Evolutionary conservation across 768 basidiomycete species (phyloP), one percentile per base, ranked within the genome.

Genomic region (Russula earlei): DNA sequence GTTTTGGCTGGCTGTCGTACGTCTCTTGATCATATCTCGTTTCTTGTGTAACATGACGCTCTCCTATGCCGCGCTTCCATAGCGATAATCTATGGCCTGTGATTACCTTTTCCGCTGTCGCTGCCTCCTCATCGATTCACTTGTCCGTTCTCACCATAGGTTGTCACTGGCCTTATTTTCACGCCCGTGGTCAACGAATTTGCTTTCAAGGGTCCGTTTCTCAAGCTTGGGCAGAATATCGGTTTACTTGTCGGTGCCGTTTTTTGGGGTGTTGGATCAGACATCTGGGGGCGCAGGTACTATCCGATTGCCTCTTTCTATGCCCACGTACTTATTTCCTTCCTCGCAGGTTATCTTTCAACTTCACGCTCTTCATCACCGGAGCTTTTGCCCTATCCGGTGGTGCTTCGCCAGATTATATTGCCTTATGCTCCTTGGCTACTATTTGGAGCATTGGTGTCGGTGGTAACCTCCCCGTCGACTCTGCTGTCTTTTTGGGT

Each of bases 71-170:
- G 22, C n/a, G 11, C 11, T 25, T 49, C 11, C n/a, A 3, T 62
- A 82, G 84, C n/a, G 84, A 86, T 63, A 85, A 83, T 56, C 73
- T 85, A 25, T 87, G 84, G 84, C 84, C 83, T 15, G 84, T 84
- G 52, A 58, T 79, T 45, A 52, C 9, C 37, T 19, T 22, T 20
- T 36, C 9, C 27, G 12, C 17, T 14, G 37, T 19, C 29, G 11
- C 34, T 10, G 10, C 47, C 49, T 34, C 36, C 14, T 49, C 22
- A 6, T 49, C 14, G n/a, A 10, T 12, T 12, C 20, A 38, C 19
- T 9, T 4, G 25, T 37, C 51, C 9, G n/a, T 44, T 20, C 44
- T 20, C 20, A 40, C 49, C 42, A 38, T 62, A 84, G 78, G 73
- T 83, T 37, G 81, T 83, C 27, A 83, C 83, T 2, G 78, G 82